Conservation (phyloP, 257 asterid genomes). For the Craterostigma plantagineum region DNA sequence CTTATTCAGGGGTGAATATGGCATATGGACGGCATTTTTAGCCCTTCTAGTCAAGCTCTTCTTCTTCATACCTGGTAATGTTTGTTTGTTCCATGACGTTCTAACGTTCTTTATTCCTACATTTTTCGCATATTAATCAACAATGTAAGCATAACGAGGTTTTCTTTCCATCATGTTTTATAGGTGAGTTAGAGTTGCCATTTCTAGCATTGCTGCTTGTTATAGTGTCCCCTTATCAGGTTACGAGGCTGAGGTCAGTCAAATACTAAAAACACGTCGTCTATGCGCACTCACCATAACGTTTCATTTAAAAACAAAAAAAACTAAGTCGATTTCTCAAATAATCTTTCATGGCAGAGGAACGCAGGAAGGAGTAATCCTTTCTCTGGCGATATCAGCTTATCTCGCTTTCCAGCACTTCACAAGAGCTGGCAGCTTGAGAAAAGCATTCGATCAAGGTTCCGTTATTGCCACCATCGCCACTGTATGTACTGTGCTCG, state of each 20-base stretch:
- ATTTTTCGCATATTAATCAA: neutral
- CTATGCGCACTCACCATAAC: neutral
- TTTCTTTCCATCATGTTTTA: slow-evolving; percentile 8
- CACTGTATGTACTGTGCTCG: slow-evolving; percentile 36
- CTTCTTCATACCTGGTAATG: slow-evolving; percentile 66
- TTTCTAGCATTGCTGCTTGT: slow-evolving; percentile 46
- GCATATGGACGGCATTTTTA: slow-evolving; percentile 87
- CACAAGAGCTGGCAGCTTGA: slow-evolving; percentile 51
- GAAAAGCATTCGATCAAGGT: slow-evolving; percentile 64
- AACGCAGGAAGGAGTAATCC: slow-evolving; percentile 58
- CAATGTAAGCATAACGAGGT: neutral
- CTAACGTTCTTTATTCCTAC: too few relatives aligned
- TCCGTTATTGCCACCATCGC: slow-evolving; percentile 76
- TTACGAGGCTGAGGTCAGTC: slow-evolving; percentile 58
- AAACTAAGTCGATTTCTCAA: neutral
- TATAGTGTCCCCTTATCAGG: slow-evolving; percentile 58
- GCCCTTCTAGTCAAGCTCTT: slow-evolving; percentile 81
- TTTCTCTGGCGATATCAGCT: slow-evolving; percentile 61
- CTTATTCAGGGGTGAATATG: slow-evolving; percentile 85
- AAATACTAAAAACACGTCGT: neutral
- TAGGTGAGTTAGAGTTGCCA: slow-evolving; percentile 84
- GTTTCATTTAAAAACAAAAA: neutral
- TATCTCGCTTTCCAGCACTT: slow-evolving; percentile 88
- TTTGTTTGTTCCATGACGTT: neutral
- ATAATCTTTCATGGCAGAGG: slow-evolving; percentile 43